Percentiles rank a stretch among this genome's conserved stretches.
Evolutionary conservation across 345 rosid species (phyloP).

Genomic region (Euphorbia lathyris): DNA sequence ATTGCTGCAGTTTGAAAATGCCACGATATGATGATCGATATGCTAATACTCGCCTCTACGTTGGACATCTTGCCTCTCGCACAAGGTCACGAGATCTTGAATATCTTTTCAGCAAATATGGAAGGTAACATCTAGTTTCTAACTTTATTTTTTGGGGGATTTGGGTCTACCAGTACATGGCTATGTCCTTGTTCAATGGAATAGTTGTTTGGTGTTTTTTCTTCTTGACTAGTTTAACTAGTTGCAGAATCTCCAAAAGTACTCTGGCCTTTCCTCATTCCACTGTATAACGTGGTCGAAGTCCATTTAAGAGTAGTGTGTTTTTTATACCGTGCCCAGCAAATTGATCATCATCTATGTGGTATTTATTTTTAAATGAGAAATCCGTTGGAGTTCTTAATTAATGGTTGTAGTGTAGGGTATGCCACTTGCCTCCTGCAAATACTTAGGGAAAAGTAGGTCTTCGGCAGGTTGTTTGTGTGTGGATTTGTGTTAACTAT

Average conservation of each 20-base stretch:
- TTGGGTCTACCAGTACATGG: neutral
- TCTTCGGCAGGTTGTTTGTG: slow-evolving; percentile 25
- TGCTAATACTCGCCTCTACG: slow-evolving; percentile 66
- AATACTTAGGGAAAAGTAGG: slow-evolving; percentile 12
- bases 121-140: slow-evolving; percentile 41
- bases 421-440: slow-evolving; percentile 1
- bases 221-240: neutral
- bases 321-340: neutral
- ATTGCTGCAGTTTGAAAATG: slow-evolving; percentile 41
- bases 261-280: neutral
- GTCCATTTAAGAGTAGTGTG: neutral
- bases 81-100: slow-evolving; percentile 72
- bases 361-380: neutral
- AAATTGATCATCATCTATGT: neutral
- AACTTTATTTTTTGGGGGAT: slow-evolving; percentile 4
- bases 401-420: slow-evolving; percentile 17
- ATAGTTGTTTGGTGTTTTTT: neutral
- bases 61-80: slow-evolving; percentile 62
- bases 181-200: neutral
- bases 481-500: slow-evolving; percentile 31
- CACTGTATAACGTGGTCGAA: neutral
- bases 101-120: slow-evolving; percentile 68
- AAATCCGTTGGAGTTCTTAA: neutral
- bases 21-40: slow-evolving; percentile 74
- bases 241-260: neutral